phyloP scores from a whole-genome alignment of 225 moss, liverwort and hornwort species.

The Pleurozium schreberi region DNA sequence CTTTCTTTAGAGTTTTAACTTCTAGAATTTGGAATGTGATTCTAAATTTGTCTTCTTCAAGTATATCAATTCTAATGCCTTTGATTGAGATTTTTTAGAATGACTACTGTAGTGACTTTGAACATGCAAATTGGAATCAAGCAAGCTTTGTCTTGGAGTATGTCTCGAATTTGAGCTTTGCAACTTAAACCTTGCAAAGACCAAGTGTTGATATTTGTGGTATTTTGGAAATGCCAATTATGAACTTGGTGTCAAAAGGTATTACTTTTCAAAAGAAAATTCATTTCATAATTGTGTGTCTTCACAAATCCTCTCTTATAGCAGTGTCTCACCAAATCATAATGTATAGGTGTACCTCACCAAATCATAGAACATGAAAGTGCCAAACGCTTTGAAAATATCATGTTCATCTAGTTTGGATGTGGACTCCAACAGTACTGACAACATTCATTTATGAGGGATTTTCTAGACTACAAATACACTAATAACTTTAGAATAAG shows the following conservation, averaged over 20 bases:
- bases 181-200: not conserved
- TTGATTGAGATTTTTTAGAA: not conserved
- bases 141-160: not conserved
- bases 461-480: fast-evolving
- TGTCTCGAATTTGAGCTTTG: not conserved
- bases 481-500: not conserved
- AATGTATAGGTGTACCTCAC: not conserved
- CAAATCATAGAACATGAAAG: not conserved
- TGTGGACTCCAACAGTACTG: not conserved
- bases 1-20: not conserved
- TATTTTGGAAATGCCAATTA: not conserved
- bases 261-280: not conserved
- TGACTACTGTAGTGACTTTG: too few relatives aligned
- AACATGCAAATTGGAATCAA: not conserved
- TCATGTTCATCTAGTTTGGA: not conserved
- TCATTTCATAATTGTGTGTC: not conserved
- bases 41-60: not conserved
- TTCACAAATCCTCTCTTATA: not conserved
- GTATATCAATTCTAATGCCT: not conserved
- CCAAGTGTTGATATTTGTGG: not conserved
- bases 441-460: not conserved
- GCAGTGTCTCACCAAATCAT: not conserved
- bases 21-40: not conserved
- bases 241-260: not conserved
- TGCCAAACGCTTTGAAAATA: not conserved